phyloP scores from a whole-genome alignment of 352 stramenopile genomes.

The Stephanocyclus meneghinianus region DNA sequence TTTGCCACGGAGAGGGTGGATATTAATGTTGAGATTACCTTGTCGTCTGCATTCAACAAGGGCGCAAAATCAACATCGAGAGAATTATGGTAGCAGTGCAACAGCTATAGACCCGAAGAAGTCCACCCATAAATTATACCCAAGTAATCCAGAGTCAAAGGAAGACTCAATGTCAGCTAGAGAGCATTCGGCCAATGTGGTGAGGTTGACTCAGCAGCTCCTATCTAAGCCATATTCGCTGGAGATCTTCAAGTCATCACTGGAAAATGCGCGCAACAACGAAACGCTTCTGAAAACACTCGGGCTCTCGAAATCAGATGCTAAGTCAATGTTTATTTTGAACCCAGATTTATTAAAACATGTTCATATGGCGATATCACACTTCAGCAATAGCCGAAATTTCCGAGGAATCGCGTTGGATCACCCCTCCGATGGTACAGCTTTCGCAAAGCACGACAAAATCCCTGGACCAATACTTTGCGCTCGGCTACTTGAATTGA shows the following conservation, averaged over 20 bases:
- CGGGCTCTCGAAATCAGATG: constrained; percentile 16
- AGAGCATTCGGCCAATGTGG: background rate
- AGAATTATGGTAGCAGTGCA: too few relatives aligned
- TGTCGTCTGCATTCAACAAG: too few relatives aligned
- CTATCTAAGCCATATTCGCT: background rate
- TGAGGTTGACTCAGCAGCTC: background rate
- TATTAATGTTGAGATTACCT: too few relatives aligned
- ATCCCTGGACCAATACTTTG: constrained; percentile 34
- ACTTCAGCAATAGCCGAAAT: constrained; percentile 30
- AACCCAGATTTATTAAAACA: constrained; percentile 25
- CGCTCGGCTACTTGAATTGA: constrained; percentile 32
- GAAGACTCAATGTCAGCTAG: background rate
- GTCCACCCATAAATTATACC: too few relatives aligned
- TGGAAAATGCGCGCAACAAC: constrained; percentile 15
- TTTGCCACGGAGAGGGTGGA: too few relatives aligned
- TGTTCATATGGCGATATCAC: constrained; percentile 29
- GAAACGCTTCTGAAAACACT: constrained; percentile 15
- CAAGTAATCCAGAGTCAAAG: too few relatives aligned
- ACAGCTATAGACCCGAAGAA: too few relatives aligned
- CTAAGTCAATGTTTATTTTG: constrained; percentile 32
- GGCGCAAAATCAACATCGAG: too few relatives aligned
- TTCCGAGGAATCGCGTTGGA: constrained; percentile 21
- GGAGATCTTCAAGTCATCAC: constrained; percentile 1
- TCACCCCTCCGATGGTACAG: background rate
- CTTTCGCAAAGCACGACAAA: constrained; percentile 4